These are phyloP conservation scores for Pyricularia grisea DNA, from an alignment of 2,329 filamentous ascomycete species.

Conservation along the genomic window DNA sequence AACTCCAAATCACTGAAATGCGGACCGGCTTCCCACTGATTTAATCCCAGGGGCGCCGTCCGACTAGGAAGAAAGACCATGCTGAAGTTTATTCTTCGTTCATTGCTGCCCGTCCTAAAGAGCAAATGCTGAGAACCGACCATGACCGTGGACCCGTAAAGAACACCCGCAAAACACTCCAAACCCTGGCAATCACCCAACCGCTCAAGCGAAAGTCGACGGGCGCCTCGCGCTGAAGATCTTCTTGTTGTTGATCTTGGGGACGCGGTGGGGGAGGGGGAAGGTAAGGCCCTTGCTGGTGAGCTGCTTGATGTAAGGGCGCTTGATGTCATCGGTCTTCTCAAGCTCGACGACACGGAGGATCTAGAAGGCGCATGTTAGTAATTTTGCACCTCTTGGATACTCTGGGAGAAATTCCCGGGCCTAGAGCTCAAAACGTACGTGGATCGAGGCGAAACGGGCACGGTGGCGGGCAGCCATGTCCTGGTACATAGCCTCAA, in stretches of 20 bases:
- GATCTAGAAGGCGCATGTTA: conserved; percentile 48
- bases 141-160: conserved; percentile 50
- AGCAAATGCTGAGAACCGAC: conserved; percentile 43
- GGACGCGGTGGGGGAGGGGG: conserved; percentile 93
- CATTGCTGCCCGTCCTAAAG: conserved; percentile 29
- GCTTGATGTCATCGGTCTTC: conserved; percentile 90
- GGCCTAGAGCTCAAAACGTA: conserved; percentile 42
- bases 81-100: conserved; percentile 24
- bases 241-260: conserved; percentile 78
- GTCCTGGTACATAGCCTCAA: conserved; percentile 97
- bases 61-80: conserved; percentile 1
- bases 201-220: conserved; percentile 89
- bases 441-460: conserved; percentile 97
- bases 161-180: conserved; percentile 51
- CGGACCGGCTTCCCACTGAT: not conserved
- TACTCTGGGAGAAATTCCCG: not conserved
- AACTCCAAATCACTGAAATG: conserved; percentile 3
- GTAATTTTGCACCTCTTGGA: not conserved
- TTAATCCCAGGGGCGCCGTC: not conserved
- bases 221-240: conserved; percentile 89
- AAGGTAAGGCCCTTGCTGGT: conserved; percentile 91
- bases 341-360: conserved; percentile 97
- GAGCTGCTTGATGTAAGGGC: conserved; percentile 99
- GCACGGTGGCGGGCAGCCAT: conserved; percentile 98
- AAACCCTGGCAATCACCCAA: conserved; percentile 30